Percentiles rank a stretch among this genome's conserved stretches.
phyloP scores from a whole-genome alignment of 805 yeast species.

The Pichia pseudocactophila region DNA sequence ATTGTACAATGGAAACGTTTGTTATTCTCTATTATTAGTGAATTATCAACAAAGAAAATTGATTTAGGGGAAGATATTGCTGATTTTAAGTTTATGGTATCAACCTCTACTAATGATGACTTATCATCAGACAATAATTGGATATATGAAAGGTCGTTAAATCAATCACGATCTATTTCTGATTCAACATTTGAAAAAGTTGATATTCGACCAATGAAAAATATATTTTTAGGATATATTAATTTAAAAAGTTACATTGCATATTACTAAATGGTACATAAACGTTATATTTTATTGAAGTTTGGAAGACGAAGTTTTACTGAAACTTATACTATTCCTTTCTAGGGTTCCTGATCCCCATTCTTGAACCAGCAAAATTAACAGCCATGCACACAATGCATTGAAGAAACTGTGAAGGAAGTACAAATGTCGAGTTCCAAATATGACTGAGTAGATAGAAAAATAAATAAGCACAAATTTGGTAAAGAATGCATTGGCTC shows the following conservation, averaged over 20 bases:
- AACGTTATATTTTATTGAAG: not conserved
- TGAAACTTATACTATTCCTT: slow-evolving; percentile 1
- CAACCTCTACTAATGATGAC: slow-evolving; percentile 14
- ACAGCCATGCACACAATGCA: slow-evolving; percentile 46
- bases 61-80: not conserved
- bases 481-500: slow-evolving; percentile 26
- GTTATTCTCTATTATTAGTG: slow-evolving; percentile 19
- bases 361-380: slow-evolving; percentile 21
- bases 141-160: slow-evolving; percentile 15
- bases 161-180: not conserved
- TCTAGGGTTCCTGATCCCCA: slow-evolving; percentile 14
- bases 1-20: slow-evolving; percentile 22
- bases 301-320: slow-evolving; percentile 4
- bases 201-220: slow-evolving; percentile 16
- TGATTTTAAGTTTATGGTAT: slow-evolving; percentile 19
- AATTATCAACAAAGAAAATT: slow-evolving; percentile 8
- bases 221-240: slow-evolving; percentile 21
- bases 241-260: slow-evolving; percentile 21
- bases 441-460: slow-evolving; percentile 52
- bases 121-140: slow-evolving; percentile 16
- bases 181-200: slow-evolving; percentile 10
- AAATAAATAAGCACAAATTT: slow-evolving; percentile 39
- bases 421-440: slow-evolving; percentile 75
- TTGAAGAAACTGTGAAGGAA: slow-evolving; percentile 77
- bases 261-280: not conserved